phyloP scores from a whole-genome alignment of 257 asterid species.

The Parsonsia alboflavescens region DNA sequence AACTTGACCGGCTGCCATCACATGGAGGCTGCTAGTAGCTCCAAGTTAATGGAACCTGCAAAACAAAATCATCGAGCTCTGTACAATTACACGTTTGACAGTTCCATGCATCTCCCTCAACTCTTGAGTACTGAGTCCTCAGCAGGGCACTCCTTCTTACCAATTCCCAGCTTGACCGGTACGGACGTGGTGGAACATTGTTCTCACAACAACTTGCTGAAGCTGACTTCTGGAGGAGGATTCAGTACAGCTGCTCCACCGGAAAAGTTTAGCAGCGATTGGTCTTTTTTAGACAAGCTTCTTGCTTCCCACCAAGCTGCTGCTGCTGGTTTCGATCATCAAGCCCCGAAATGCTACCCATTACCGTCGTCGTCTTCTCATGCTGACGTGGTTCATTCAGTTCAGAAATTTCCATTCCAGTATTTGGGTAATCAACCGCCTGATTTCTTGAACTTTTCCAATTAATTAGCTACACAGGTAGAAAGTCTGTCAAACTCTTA shows the following conservation, averaged over 20 bases:
- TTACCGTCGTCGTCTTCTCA: constrained; percentile 9
- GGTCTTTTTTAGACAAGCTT: constrained; percentile 72
- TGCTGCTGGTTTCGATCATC: constrained; percentile 25
- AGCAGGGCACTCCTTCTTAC: constrained; percentile 24
- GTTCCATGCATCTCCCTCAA: constrained; percentile 54
- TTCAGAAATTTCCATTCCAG: constrained; percentile 39
- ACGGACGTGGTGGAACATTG: constrained; percentile 20
- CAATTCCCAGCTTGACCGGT: constrained; percentile 23
- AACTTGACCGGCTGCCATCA: constrained; percentile 8
- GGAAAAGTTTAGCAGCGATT: constrained; percentile 47
- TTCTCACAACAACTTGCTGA: constrained; percentile 43
- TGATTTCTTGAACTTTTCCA: constrained; percentile 22
- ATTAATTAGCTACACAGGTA: constrained; percentile 4
- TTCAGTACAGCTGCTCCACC: constrained; percentile 16
- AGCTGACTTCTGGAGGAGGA: constrained; percentile 33
- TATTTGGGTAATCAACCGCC: constrained; percentile 16
- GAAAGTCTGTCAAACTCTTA: neutral
- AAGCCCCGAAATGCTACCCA: constrained; percentile 24
- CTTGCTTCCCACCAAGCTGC: constrained; percentile 41
- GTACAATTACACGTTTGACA: constrained; percentile 20
- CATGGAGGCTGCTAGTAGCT: constrained; percentile 11
- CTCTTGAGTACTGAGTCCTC: constrained; percentile 45
- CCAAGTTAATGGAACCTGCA: constrained; percentile 17
- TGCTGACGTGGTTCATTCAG: constrained; percentile 26
- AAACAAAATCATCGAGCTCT: constrained; percentile 27